phyloP scores from a whole-genome alignment of 2,329 filamentous ascomycete species.

The Cadophora malorum region DNA sequence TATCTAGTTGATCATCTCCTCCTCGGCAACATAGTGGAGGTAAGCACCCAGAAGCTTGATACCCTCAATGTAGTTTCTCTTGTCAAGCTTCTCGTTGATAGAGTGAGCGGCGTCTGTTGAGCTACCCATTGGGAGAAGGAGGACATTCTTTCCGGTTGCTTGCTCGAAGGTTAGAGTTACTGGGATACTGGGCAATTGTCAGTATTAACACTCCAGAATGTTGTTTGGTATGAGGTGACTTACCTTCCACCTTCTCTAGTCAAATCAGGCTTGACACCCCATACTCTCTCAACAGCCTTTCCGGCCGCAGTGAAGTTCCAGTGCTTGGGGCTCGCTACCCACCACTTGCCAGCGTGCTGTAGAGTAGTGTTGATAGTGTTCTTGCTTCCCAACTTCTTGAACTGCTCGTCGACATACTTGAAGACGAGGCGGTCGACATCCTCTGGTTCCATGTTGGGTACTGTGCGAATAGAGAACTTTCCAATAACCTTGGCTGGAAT shows the following conservation, averaged over 20 bases:
- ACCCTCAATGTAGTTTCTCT: conserved; percentile 96
- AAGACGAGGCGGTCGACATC: conserved; percentile 86
- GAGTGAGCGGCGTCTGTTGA: conserved; percentile 96
- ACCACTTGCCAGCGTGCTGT: conserved; percentile 97
- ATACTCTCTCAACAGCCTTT: conserved; percentile 96
- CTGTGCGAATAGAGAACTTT: conserved; percentile 98
- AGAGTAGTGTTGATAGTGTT: conserved; percentile 84
- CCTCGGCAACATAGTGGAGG: conserved; percentile 93
- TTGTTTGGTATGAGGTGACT: conserved; percentile 41
- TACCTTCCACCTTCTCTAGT: conserved; percentile 93
- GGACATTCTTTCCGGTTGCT: conserved; percentile 96
- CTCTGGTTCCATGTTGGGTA: conserved; percentile 95
- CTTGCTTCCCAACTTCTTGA: conserved; percentile 88
- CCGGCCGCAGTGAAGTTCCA: conserved; percentile 97
- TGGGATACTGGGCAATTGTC: conserved; percentile 71
- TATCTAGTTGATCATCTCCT: conserved; percentile 60
- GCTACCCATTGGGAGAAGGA: conserved; percentile 95
- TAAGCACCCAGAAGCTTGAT: conserved; percentile 96
- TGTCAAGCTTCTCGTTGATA: conserved; percentile 98
- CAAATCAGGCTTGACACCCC: conserved; percentile 91
- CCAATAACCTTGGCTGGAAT: conserved; percentile 97
- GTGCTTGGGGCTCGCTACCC: conserved; percentile 96
- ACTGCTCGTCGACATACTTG: conserved; percentile 82
- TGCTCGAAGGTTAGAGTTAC: conserved; percentile 97
- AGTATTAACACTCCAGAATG: not conserved